Conservation (phyloP, 116 monocot genomes). For the Zostera marina region DNA sequence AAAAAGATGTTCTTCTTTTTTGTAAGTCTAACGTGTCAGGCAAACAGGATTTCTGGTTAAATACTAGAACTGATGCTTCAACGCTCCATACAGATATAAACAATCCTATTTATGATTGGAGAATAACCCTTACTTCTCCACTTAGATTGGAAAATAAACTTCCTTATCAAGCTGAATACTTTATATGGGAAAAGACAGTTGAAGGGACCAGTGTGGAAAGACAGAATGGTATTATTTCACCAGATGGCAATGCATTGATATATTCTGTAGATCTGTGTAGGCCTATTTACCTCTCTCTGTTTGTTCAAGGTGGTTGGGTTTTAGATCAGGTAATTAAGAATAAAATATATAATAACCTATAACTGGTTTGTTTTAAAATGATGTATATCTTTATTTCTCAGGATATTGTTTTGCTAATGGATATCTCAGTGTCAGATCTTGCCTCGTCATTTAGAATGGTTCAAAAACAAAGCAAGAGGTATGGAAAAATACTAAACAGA, state of each 20-base stretch:
- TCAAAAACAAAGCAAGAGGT: slow-evolving; percentile 74
- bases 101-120: slow-evolving; percentile 92
- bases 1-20: slow-evolving; percentile 62
- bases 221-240: slow-evolving; percentile 56
- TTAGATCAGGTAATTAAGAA: slow-evolving; percentile 61
- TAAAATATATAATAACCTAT: background rate
- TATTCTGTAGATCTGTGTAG: slow-evolving; percentile 75
- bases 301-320: slow-evolving; percentile 88
- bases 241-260: slow-evolving; percentile 44
- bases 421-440: slow-evolving; percentile 31
- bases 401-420: slow-evolving; percentile 69
- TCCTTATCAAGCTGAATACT: slow-evolving; percentile 72
- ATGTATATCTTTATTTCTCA: slow-evolving; percentile 11
- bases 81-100: slow-evolving; percentile 87
- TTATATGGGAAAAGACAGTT: slow-evolving; percentile 65
- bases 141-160: slow-evolving; percentile 87
- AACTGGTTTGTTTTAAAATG: slow-evolving; percentile 1
- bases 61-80: slow-evolving; percentile 73
- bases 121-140: slow-evolving; percentile 66
- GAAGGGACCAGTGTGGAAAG: slow-evolving; percentile 63
- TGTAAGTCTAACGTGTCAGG: slow-evolving; percentile 21
- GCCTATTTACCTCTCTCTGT: slow-evolving; percentile 69
- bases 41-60: slow-evolving; percentile 55
- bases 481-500: background rate
- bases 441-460: slow-evolving; percentile 80